phyloP scores from a whole-genome alignment of 306 rosid genomes.

The Fragaria nilgerrensis region DNA sequence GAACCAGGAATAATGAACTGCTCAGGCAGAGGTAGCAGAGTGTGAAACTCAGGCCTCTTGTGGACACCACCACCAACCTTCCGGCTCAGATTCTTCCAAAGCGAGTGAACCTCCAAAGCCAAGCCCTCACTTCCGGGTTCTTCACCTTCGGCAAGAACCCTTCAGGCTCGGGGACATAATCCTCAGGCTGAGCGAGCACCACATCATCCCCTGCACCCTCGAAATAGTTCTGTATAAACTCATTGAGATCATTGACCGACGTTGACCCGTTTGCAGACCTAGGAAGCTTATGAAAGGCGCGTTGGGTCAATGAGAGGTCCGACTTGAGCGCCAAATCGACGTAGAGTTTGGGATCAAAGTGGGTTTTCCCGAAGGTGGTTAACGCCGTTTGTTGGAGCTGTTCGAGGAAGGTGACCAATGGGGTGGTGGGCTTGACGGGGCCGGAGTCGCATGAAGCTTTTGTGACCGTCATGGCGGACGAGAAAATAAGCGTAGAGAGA shows the following conservation, averaged over 20 bases:
- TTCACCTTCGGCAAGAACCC: conserved; percentile 68
- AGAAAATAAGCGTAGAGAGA: background rate
- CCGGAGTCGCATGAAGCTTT: conserved; percentile 16
- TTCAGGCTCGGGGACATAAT: conserved; percentile 53
- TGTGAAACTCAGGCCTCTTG: conserved; percentile 49
- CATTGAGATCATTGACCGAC: conserved; percentile 27
- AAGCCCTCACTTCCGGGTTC: conserved; percentile 53
- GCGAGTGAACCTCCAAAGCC: conserved; percentile 70
- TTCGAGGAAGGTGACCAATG: conserved; percentile 60
- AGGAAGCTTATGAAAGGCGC: conserved; percentile 48
- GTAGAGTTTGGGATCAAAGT: conserved; percentile 71
- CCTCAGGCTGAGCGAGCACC: conserved; percentile 51
- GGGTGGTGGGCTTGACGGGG: conserved; percentile 39
- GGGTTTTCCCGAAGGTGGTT: conserved; percentile 30
- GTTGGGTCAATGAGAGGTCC: conserved; percentile 33
- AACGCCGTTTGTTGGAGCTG: conserved; percentile 54
- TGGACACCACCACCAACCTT: conserved; percentile 39
- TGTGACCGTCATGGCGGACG: conserved; percentile 8
- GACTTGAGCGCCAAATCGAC: conserved; percentile 67
- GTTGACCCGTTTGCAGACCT: conserved; percentile 37
- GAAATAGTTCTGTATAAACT: conserved; percentile 39
- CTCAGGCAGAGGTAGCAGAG: conserved; percentile 65
- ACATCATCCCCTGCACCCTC: conserved; percentile 68
- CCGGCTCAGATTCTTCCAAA: conserved; percentile 75
- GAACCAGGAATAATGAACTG: conserved; percentile 69